Conservation (phyloP, 2,329 filamentous ascomycete species). For the Akanthomyces uredinophilus region DNA sequence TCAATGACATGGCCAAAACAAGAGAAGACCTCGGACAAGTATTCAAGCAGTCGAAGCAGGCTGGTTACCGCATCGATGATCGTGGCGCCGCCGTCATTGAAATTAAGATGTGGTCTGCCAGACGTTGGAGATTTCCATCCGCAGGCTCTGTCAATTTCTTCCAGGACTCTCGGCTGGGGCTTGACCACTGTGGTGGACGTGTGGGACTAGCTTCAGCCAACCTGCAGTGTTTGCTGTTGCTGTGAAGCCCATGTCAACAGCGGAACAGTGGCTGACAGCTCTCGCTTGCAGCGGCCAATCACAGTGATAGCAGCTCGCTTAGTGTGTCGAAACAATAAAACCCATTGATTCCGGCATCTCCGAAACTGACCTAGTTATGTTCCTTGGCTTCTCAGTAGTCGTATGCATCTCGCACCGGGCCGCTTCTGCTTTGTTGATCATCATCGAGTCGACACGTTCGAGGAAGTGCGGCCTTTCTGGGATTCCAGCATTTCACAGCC, state of each 20-base stretch:
- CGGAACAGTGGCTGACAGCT: conserved; percentile 7
- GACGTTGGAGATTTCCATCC: too few relatives aligned
- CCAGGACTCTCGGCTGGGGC: background rate
- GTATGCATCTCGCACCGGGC: background rate
- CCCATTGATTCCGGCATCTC: background rate
- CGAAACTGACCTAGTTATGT: background rate
- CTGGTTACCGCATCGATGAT: too few relatives aligned
- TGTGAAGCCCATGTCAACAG: background rate
- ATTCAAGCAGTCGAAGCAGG: too few relatives aligned
- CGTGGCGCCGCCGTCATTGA: too few relatives aligned
- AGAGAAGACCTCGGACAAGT: too few relatives aligned
- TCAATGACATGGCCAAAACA: too few relatives aligned
- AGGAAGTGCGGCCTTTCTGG: background rate
- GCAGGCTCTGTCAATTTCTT: background rate
- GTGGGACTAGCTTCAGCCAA: background rate
- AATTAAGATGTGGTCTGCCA: too few relatives aligned
- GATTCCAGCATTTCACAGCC: background rate
- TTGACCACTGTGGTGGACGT: background rate
- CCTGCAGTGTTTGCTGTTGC: background rate
- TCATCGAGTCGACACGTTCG: background rate
- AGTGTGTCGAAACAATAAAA: background rate
- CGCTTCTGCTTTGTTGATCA: background rate
- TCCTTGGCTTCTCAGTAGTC: background rate
- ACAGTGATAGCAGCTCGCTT: conserved; percentile 12
- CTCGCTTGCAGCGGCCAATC: conserved; percentile 17